Conservation (phyloP, 345 rosid species). For the Lepidium africanum region DNA sequence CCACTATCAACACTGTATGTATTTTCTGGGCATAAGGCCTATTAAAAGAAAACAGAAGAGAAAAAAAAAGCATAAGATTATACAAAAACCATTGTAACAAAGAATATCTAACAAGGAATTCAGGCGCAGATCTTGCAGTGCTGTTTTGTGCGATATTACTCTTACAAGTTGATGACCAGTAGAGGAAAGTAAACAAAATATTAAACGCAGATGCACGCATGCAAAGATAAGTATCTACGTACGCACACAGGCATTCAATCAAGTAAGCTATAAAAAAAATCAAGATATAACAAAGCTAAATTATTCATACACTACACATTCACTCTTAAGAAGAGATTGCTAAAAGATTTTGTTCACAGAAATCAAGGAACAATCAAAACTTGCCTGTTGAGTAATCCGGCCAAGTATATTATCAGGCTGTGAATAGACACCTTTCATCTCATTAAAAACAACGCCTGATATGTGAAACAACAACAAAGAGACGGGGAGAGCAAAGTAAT, state of each 20-base stretch:
- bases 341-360: not conserved
- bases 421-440: constrained; percentile 99
- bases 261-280: not conserved
- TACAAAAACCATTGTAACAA: not conserved
- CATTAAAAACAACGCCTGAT: constrained; percentile 92
- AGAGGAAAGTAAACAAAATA: too few species aligned
- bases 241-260: not conserved
- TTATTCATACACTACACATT: not conserved
- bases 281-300: not conserved
- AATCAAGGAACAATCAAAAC: not conserved
- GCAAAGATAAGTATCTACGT: not conserved
- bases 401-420: constrained; percentile 94
- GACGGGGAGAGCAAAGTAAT: not conserved
- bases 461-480: constrained; percentile 4
- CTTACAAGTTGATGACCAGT: too few species aligned
- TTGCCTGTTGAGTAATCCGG: constrained; percentile 71
- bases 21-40: constrained; percentile 91
- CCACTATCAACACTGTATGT: constrained; percentile 96
- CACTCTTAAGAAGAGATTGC: not conserved
- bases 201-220: too few species aligned
- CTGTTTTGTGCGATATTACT: not conserved
- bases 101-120: not conserved
- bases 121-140: not conserved
- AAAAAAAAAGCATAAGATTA: not conserved
- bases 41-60: not conserved